These are phyloP conservation scores for Moesziomyces sp. DNA, from an alignment of 1,284 basidiomycete genomes.

Conservation along the genomic window DNA sequence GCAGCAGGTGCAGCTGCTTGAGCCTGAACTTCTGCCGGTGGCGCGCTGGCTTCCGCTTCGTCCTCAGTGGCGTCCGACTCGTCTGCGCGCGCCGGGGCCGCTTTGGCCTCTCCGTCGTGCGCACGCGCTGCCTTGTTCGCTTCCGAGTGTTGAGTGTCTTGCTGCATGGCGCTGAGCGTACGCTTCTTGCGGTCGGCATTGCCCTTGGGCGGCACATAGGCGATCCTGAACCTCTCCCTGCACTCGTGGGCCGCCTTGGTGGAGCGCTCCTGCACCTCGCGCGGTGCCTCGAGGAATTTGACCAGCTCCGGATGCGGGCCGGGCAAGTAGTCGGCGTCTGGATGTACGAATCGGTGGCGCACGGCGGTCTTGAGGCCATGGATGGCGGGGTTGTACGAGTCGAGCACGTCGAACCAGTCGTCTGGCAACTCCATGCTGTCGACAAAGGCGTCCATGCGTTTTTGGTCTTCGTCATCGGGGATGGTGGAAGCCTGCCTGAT, in stretches of 20 bases:
- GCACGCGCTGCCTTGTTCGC: constrained; percentile 5
- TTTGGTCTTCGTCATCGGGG: constrained; percentile 81
- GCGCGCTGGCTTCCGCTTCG: constrained; percentile 23
- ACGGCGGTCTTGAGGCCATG: constrained; percentile 92
- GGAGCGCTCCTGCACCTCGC: constrained; percentile 71
- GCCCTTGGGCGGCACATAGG: constrained; percentile 38
- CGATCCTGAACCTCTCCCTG: constrained; percentile 38
- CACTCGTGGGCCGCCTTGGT: constrained; percentile 31
- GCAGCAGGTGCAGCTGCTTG: not conserved
- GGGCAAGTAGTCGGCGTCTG: constrained; percentile 79
- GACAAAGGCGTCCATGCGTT: constrained; percentile 86
- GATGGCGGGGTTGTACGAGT: constrained; percentile 87
- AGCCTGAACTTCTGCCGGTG: constrained; percentile 1
- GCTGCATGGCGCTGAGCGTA: constrained; percentile 27
- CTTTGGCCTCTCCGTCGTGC: not conserved
- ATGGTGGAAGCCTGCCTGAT: constrained; percentile 82
- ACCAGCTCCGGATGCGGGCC: constrained; percentile 84
- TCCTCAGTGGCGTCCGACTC: constrained; percentile 45
- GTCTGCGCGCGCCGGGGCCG: constrained; percentile 8
- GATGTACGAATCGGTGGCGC: constrained; percentile 82
- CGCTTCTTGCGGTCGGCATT: constrained; percentile 40
- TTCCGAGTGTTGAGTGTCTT: constrained; percentile 9
- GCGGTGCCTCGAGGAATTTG: constrained; percentile 84
- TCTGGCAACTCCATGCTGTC: constrained; percentile 83
- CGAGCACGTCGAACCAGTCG: constrained; percentile 79